These are phyloP conservation scores for Mrakiaceae sp. DNA, from an alignment of 1,284 basidiomycete species.

Conservation along the genomic window DNA sequence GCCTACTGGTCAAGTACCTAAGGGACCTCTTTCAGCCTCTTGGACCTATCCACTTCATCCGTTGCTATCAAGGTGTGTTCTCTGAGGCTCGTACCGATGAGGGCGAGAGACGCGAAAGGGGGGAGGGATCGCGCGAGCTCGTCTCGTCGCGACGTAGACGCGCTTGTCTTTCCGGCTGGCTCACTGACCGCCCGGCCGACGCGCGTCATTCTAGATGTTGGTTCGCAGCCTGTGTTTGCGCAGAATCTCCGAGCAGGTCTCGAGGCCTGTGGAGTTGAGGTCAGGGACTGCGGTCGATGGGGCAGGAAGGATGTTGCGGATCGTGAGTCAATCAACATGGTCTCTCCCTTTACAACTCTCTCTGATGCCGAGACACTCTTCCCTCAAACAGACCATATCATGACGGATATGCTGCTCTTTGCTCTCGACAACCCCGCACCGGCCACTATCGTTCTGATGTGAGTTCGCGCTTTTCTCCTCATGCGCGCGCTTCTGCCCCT, in stretches of 20 bases:
- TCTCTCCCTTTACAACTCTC: not conserved
- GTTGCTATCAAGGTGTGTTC: conserved; percentile 7
- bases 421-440: conserved; percentile 13
- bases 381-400: conserved; percentile 2
- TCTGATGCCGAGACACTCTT: not conserved
- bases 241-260: conserved; percentile 9
- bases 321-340: not conserved
- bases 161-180: too few relatives aligned
- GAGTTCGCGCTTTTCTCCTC: not conserved
- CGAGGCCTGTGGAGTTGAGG: conserved; percentile 11
- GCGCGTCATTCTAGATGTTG: conserved; percentile 2
- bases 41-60: conserved; percentile 7
- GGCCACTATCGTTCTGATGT: conserved; percentile 10
- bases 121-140: too few relatives aligned
- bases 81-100: too few relatives aligned
- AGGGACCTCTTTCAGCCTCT: conserved; percentile 1
- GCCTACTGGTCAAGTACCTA: conserved; percentile 5
- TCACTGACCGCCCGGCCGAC: too few relatives aligned
- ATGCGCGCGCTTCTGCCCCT: not conserved
- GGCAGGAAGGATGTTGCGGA: conserved; percentile 8
- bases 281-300: conserved; percentile 14
- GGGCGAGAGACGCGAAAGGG: too few relatives aligned
- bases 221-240: conserved; percentile 6
- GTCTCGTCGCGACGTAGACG: too few relatives aligned
- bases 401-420: conserved; percentile 7